Base-by-base conservation (phyloP, 1,284 basidiomycete genomes). In the Ceratobasidium sp. region DNA sequence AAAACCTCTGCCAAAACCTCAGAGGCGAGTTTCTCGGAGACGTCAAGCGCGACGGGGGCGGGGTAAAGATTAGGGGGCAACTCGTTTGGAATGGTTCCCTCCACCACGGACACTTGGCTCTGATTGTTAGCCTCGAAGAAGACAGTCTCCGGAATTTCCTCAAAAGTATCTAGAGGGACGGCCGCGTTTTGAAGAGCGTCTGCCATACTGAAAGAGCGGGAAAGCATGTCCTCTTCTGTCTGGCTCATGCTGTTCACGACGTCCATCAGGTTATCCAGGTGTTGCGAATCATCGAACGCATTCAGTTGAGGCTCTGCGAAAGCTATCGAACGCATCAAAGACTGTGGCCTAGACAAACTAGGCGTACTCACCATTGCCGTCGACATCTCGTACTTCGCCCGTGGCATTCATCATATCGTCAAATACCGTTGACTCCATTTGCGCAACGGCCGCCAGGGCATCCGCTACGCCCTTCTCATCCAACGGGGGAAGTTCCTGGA, bases 1-100 rank as follows among this genome's bases (percentile, higher is more conserved):
- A 64, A 64, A 25, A 64, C 47, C 34, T 64, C 60, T 10, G 60
- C 60, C 20, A 64, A 40, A 2, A 64, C 60, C 4, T 64, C 60
- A 43, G 60, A 64, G 29, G 60, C 60, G 17, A 64, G 47, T 40
- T 52, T 64, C 34, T 64, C 60, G 47, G 45, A 42, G 20, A 40
- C 34, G 13, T 32, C 20, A 13, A 50, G 31, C 10, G 60, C 3
- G 13, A 38, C 12, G 12, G 35, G 22, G 32, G 50, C 31, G 8
- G 6, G 10, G 22, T 47, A 22, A 7, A 22, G 45, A 22, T 15
- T 22, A 7, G 10, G 45, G 45, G 20, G 7, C 2, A 38, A 2
- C 22, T 64, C 60, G 47, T 40, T 27, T 20, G 29, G 47, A 20
- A 64, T 32, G 22, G 32, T 64, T 13, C 32, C 35, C 34, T 64